Conservation (phyloP, 352 stramenopile genomes). For the Halophytophthora batemanensis region DNA sequence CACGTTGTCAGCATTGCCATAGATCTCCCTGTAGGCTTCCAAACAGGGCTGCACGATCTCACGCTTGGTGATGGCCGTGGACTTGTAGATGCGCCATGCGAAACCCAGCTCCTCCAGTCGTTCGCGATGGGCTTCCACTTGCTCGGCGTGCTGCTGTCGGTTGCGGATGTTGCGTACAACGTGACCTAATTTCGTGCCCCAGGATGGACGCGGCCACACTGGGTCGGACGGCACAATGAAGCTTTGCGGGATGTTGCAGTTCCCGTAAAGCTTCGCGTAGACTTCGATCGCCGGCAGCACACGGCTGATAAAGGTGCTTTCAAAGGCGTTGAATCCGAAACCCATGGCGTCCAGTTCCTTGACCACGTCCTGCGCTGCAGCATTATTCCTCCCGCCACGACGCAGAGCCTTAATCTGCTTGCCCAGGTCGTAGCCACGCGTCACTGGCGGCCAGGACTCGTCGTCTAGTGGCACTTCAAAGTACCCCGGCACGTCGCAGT, state of each 20-base stretch:
- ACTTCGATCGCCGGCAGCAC: conserved; percentile 70
- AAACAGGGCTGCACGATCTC: conserved; percentile 58
- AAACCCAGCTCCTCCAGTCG: conserved; percentile 89
- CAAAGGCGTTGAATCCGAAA: conserved; percentile 65
- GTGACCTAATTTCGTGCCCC: conserved; percentile 86
- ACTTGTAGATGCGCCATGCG: conserved; percentile 83
- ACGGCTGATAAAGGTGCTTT: conserved; percentile 56
- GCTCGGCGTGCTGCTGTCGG: conserved; percentile 85
- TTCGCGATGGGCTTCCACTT: conserved; percentile 71
- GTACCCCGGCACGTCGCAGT: conserved; percentile 86
- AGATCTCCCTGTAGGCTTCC: conserved; percentile 78
- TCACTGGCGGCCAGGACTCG: conserved; percentile 63
- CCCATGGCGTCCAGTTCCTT: conserved; percentile 54
- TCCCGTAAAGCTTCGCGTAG: conserved; percentile 83
- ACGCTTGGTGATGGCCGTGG: conserved; percentile 39
- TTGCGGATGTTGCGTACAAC: conserved; percentile 89
- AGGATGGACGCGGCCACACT: conserved; percentile 76
- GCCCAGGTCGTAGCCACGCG: conserved; percentile 83
- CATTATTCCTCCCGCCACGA: conserved; percentile 37
- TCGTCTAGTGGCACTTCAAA: conserved; percentile 47
- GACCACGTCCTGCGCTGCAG: conserved; percentile 48
- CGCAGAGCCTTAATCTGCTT: conserved; percentile 70
- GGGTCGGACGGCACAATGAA: conserved; percentile 85
- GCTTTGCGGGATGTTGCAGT: conserved; percentile 87
- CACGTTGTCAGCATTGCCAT: conserved; percentile 64